Percentiles rank a stretch among this genome's conserved stretches.
Conservation (phyloP, 2,329 filamentous ascomycete genomes). For the Pseudopithomyces chartarum region DNA sequence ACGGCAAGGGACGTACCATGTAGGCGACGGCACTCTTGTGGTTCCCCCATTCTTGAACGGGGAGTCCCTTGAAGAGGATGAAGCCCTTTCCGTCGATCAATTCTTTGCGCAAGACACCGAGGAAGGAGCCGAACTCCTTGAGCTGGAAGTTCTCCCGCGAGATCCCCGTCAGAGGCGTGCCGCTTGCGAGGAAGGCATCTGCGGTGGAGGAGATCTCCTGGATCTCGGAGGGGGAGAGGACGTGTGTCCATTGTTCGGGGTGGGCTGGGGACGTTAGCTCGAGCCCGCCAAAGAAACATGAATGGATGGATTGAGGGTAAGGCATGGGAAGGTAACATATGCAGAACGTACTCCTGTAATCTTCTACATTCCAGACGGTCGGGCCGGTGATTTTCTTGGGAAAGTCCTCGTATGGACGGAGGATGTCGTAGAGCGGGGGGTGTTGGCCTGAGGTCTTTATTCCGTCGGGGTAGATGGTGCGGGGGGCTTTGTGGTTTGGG, state of each 20-base stretch:
- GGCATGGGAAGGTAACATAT: too few species aligned
- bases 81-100: conserved; percentile 87
- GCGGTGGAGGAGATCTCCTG: conserved; percentile 69
- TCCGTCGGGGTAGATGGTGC: conserved; percentile 65
- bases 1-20: conserved; percentile 54
- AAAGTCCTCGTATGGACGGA: conserved; percentile 72
- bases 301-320: too few species aligned
- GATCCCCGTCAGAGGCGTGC: conserved; percentile 73
- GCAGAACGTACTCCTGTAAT: conserved; percentile 58
- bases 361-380: conserved; percentile 73
- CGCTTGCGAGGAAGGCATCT: conserved; percentile 69
- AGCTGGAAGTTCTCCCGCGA: conserved; percentile 68
- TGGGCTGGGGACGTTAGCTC: too few species aligned
- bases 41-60: conserved; percentile 74
- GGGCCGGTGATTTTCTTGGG: conserved; percentile 72
- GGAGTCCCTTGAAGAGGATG: conserved; percentile 86
- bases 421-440: conserved; percentile 66
- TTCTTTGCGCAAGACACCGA: conserved; percentile 64
- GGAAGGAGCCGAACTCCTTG: conserved; percentile 59
- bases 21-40: conserved; percentile 86
- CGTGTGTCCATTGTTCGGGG: conserved; percentile 74
- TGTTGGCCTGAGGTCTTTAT: conserved; percentile 75
- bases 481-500: conserved; percentile 42
- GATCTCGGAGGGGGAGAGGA: conserved; percentile 69
- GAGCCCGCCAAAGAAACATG: too few species aligned